A percentile compares a stretch with the other conserved stretches of the same genome.
These are phyloP conservation scores for Kluyveromyces starmeri DNA, from an alignment of 805 yeast species.

Conservation along the genomic window DNA sequence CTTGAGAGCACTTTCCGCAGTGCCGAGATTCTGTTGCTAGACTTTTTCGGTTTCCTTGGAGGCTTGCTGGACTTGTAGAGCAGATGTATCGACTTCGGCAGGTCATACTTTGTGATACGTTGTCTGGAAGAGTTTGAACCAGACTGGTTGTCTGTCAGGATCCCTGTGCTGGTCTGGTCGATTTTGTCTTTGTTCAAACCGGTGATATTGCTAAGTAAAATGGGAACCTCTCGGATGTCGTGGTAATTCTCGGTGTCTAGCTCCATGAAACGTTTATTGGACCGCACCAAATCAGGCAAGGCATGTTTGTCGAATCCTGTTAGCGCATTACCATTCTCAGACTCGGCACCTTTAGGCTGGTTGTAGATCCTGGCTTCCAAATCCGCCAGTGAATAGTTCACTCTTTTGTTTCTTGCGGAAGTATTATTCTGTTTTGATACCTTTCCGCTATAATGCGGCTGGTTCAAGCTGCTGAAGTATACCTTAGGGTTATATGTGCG, in stretches of 20 bases:
- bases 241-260: conserved; percentile 25
- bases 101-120: conserved; percentile 21
- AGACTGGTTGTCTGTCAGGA: conserved; percentile 7
- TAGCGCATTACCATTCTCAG: conserved; percentile 9
- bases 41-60: conserved; percentile 23
- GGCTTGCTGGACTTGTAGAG: conserved; percentile 29
- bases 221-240: conserved; percentile 24
- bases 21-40: conserved; percentile 25
- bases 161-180: conserved; percentile 16
- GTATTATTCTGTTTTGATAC: conserved; percentile 15
- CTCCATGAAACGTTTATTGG: conserved; percentile 27
- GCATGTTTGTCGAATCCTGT: conserved; percentile 18
- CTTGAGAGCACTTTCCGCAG: conserved; percentile 24
- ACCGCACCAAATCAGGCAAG: conserved; percentile 24
- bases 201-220: conserved; percentile 23
- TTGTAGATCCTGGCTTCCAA: conserved; percentile 25
- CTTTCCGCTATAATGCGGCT: conserved; percentile 1
- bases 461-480: conserved; percentile 20
- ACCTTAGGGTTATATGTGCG: conserved; percentile 27
- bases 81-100: conserved; percentile 22
- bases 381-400: conserved; percentile 29
- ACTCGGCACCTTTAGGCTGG: conserved; percentile 8
- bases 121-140: conserved; percentile 15
- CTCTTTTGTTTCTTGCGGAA: conserved; percentile 21
- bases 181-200: conserved; percentile 26